A percentile compares a stretch with the other conserved stretches of the same genome.
Evolutionary conservation across 345 rosid species (phyloP).

Genomic region (Bruguiera parviflora): DNA sequence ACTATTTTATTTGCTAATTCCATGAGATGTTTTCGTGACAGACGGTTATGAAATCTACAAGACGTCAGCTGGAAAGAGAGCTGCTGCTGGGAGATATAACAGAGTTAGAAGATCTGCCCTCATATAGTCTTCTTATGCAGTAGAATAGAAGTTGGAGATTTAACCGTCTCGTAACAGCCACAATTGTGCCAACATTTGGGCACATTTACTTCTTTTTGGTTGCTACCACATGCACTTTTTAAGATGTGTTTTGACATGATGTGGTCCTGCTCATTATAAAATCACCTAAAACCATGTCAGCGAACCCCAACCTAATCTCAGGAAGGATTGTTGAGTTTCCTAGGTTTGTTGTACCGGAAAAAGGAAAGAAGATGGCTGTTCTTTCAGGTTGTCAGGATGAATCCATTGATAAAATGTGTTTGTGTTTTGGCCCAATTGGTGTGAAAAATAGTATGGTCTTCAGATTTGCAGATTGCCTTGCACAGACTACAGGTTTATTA

Average conservation of each 20-base stretch:
- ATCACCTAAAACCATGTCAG: background rate
- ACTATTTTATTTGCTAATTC: background rate
- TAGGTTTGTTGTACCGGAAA: background rate
- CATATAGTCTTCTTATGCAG: slow-evolving; percentile 57
- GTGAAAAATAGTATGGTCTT: background rate
- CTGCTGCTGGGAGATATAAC: slow-evolving; percentile 60
- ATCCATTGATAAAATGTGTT: background rate
- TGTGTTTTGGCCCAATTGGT: background rate
- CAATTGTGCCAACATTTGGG: slow-evolving; percentile 8
- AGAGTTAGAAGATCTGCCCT: slow-evolving; percentile 79
- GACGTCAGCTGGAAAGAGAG: slow-evolving; percentile 90
- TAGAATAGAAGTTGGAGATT: slow-evolving; percentile 15
- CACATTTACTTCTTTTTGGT: slow-evolving; percentile 3
- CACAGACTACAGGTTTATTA: no score
- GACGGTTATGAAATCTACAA: slow-evolving; percentile 47
- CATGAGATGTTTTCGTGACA: slow-evolving; percentile 8
- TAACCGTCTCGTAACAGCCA: slow-evolving; percentile 4
- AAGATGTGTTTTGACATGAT: slow-evolving; percentile 8
- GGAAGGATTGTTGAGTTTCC: slow-evolving; percentile 11
- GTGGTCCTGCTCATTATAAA: background rate
- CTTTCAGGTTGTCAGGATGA: slow-evolving; percentile 5
- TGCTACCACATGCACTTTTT: background rate
- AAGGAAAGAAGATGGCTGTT: background rate
- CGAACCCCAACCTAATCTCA: slow-evolving; percentile 2
- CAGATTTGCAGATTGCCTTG: background rate